Evolutionary conservation across 2,329 filamentous ascomycete species (phyloP).

Genomic region (Colletotrichum camelliae): DNA sequence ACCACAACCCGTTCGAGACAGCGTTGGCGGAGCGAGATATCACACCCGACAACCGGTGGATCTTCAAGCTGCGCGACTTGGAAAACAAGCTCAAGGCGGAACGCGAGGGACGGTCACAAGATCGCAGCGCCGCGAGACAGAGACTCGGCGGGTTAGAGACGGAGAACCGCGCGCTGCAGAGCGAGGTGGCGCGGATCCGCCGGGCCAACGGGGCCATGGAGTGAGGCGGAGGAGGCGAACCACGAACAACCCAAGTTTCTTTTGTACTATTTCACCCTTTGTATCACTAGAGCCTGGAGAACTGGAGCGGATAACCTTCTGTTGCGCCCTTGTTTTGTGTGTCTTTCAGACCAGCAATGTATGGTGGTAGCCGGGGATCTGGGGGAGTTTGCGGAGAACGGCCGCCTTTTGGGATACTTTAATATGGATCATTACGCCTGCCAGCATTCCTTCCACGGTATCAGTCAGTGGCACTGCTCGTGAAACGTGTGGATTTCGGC

Average conservation of each 20-base stretch:
- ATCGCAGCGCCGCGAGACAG: constrained; percentile 83
- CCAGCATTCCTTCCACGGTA: not conserved
- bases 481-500: not conserved
- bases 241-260: not conserved
- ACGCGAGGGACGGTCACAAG: constrained; percentile 82
- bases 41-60: constrained; percentile 73
- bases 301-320: not conserved
- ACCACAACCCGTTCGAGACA: constrained; percentile 18
- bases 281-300: not conserved
- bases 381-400: constrained; percentile 5
- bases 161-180: constrained; percentile 74
- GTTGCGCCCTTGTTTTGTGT: not conserved
- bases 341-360: not conserved
- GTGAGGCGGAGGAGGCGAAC: not conserved
- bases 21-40: constrained; percentile 36
- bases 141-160: constrained; percentile 77
- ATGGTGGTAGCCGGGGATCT: not conserved
- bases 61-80: constrained; percentile 83
- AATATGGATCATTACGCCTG: constrained; percentile 1
- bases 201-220: constrained; percentile 17
- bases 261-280: not conserved
- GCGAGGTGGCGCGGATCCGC: constrained; percentile 56
- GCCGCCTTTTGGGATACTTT: constrained; percentile 19
- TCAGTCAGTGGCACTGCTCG: not conserved
- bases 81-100: constrained; percentile 90